Conservation (phyloP, 306 rosid species). For the Styphnolobium japonicum region DNA sequence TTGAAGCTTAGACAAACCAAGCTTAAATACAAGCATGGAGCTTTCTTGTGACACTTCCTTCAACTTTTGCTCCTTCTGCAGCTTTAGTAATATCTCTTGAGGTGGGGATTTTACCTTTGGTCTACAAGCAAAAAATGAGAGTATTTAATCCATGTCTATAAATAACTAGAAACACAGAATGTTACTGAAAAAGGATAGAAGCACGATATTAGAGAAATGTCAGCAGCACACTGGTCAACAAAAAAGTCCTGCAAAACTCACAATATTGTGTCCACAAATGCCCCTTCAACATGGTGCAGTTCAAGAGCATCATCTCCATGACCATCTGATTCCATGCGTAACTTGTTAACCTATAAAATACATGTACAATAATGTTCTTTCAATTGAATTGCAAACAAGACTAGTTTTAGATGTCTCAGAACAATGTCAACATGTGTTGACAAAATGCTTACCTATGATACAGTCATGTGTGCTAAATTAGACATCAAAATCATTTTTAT, state of each 20-base stretch:
- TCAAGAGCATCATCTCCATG: constrained; percentile 63
- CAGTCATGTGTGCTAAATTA: not conserved
- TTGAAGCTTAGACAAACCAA: constrained; percentile 67
- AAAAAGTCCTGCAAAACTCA: constrained; percentile 42
- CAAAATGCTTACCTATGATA: constrained; percentile 4
- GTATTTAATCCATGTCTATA: constrained; percentile 22
- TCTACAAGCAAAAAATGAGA: constrained; percentile 51
- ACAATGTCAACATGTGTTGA: constrained; percentile 7
- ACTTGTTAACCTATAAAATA: constrained; percentile 66
- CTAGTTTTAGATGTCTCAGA: constrained; percentile 10
- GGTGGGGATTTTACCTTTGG: constrained; percentile 88
- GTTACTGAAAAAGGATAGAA: constrained; percentile 2
- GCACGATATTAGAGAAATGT: constrained; percentile 5
- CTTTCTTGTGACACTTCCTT: constrained; percentile 71
- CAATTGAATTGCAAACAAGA: constrained; percentile 23
- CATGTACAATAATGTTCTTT: not conserved
- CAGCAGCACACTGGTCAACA: not conserved
- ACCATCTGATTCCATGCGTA: constrained; percentile 68
- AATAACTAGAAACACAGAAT: not conserved
- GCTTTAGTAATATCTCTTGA: constrained; percentile 74
- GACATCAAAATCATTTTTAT: not conserved
- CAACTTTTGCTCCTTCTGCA: constrained; percentile 75
- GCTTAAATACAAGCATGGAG: constrained; percentile 69
- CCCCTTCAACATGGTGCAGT: constrained; percentile 81
- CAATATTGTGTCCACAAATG: constrained; percentile 91